phyloP scores from a whole-genome alignment of 257 asterid species.

The Plectranthus barbatus region DNA sequence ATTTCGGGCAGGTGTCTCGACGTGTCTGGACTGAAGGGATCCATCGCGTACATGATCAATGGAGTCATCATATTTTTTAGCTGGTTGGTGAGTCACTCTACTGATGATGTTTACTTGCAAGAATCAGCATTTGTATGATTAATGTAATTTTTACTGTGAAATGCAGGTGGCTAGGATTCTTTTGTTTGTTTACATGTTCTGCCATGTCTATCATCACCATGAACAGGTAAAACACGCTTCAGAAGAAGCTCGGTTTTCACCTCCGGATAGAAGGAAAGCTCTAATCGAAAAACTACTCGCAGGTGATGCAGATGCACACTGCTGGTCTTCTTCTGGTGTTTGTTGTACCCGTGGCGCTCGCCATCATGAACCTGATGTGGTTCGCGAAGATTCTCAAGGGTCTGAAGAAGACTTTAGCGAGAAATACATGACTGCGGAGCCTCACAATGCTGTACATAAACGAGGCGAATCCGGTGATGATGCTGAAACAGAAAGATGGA shows the following conservation, averaged over 20 bases:
- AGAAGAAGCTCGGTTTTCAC: too few species aligned
- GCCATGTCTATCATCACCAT: constrained; percentile 72
- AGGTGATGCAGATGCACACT: constrained; percentile 80
- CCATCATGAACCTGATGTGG: constrained; percentile 83
- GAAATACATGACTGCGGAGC: constrained; percentile 31
- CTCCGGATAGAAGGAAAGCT: too few species aligned
- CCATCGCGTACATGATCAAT: constrained; percentile 61
- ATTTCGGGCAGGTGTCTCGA: constrained; percentile 72
- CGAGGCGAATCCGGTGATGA: neutral
- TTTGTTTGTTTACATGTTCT: constrained; percentile 76
- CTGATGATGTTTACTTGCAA: neutral
- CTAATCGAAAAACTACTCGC: constrained; percentile 24
- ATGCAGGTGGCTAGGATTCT: constrained; percentile 93
- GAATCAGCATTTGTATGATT: neutral
- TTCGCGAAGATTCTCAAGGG: constrained; percentile 89
- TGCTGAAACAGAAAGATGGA: neutral
- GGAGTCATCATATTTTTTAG: constrained; percentile 75
- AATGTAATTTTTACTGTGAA: constrained; percentile 14
- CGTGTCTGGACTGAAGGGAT: constrained; percentile 76
- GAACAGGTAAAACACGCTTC: constrained; percentile 45
- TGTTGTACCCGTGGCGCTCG: constrained; percentile 59
- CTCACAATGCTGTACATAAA: constrained; percentile 10
- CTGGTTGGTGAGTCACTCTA: constrained; percentile 67
- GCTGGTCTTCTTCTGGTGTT: constrained; percentile 64
- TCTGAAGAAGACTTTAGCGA: constrained; percentile 57